Evolutionary conservation across 1,284 basidiomycete genomes (phyloP).

Genomic region (Phellopilus nigrolimitatus): DNA sequence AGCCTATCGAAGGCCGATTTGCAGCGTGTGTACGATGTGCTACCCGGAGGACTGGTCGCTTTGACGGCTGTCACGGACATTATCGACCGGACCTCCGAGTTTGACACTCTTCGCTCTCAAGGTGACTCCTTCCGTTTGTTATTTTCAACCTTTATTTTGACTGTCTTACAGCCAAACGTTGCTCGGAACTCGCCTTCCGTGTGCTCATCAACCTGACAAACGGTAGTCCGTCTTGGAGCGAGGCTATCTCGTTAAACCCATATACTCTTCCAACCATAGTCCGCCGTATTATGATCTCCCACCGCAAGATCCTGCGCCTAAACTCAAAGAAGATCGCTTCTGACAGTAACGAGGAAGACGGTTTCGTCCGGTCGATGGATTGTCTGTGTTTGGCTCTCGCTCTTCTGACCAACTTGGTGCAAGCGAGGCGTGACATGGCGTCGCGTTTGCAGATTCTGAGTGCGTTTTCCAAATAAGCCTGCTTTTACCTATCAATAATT

Average conservation of each 20-base stretch:
- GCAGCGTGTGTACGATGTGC: slow-evolving; percentile 13
- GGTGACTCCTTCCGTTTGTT: background rate
- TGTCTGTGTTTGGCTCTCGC: slow-evolving; percentile 65
- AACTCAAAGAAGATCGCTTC: slow-evolving; percentile 21
- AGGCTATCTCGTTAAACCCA: slow-evolving; percentile 39
- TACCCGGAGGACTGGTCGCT: slow-evolving; percentile 38
- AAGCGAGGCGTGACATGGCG: slow-evolving; percentile 34
- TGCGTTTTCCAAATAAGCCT: background rate
- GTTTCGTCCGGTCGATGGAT: slow-evolving; percentile 46
- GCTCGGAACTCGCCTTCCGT: slow-evolving; percentile 53
- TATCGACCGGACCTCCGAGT: slow-evolving; percentile 23
- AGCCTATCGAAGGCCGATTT: slow-evolving; percentile 2
- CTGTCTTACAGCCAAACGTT: slow-evolving; percentile 37
- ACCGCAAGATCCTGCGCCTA: slow-evolving; percentile 22
- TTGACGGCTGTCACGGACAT: slow-evolving; percentile 40
- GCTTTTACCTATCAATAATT: too few species aligned
- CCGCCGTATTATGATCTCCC: slow-evolving; percentile 39
- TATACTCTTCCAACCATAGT: slow-evolving; percentile 43
- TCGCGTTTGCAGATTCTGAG: slow-evolving; percentile 3
- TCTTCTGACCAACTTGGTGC: slow-evolving; percentile 66
- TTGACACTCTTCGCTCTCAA: slow-evolving; percentile 4
- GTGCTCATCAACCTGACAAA: slow-evolving; percentile 68
- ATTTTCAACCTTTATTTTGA: background rate
- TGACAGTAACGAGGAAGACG: slow-evolving; percentile 24
- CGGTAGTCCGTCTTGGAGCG: slow-evolving; percentile 49